phyloP scores from a whole-genome alignment of 2,329 filamentous ascomycete species.

The Coccinonectria pachysandricola region DNA sequence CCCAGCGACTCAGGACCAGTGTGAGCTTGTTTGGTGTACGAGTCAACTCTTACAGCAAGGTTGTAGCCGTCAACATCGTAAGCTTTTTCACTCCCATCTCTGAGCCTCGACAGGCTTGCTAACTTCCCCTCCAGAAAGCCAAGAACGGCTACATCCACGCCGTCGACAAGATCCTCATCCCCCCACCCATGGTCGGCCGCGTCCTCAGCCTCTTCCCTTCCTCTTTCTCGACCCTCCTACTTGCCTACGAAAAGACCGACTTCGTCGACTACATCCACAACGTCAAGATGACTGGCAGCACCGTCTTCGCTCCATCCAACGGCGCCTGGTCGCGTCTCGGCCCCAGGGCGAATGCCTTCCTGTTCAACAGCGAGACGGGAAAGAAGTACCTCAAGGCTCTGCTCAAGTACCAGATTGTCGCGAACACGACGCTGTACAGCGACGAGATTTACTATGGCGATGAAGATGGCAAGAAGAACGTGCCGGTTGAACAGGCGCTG shows the following conservation, averaged over 20 bases:
- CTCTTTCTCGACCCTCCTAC: constrained; percentile 68
- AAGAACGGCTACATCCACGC: constrained; percentile 77
- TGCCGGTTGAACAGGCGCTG: constrained; percentile 19
- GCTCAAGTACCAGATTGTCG: constrained; percentile 67
- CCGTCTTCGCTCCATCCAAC: constrained; percentile 75
- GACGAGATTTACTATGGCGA: constrained; percentile 60
- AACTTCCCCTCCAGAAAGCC: constrained; percentile 38
- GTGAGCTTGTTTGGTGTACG: constrained; percentile 52
- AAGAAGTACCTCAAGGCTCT: constrained; percentile 67
- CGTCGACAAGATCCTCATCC: constrained; percentile 63
- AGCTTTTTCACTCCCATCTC: constrained; percentile 10
- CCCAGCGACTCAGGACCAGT: constrained; percentile 64
- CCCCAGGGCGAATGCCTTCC: constrained; percentile 63
- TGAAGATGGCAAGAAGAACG: constrained; percentile 12
- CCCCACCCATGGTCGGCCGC: constrained; percentile 52
- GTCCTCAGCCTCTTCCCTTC: constrained; percentile 55
- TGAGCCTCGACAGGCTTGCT: not conserved
- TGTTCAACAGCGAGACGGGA: constrained; percentile 68
- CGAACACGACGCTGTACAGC: constrained; percentile 68
- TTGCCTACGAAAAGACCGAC: constrained; percentile 65
- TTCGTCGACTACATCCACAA: constrained; percentile 52
- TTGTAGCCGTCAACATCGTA: constrained; percentile 63
- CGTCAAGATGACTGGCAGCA: constrained; percentile 49
- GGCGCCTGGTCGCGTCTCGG: constrained; percentile 69
- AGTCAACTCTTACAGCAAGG: constrained; percentile 67